These are phyloP conservation scores for Aspergillus panamensis DNA, from an alignment of 495 filamentous ascomycete genomes.

Conservation along the genomic window DNA sequence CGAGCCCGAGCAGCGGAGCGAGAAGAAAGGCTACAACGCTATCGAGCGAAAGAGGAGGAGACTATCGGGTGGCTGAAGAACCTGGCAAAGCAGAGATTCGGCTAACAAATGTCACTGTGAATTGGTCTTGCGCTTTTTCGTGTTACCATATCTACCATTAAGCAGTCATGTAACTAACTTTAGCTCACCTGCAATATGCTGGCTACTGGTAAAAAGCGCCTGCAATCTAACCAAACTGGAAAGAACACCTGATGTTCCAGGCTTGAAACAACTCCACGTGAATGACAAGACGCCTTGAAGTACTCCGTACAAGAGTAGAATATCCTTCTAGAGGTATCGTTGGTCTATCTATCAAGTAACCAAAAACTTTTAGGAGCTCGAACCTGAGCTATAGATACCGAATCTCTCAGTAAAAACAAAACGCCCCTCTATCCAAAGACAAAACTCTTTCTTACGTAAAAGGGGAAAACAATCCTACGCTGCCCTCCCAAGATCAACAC, in stretches of 20 bases:
- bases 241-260: no score
- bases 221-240: no score
- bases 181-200: no score
- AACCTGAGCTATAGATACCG: background rate
- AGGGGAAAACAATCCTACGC: background rate
- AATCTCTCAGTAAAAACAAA: background rate
- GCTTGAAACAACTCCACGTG: no score
- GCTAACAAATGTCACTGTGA: conserved; percentile 19
- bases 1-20: conserved; percentile 39
- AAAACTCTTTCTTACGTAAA: background rate
- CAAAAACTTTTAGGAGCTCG: conserved; percentile 2
- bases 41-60: conserved; percentile 42
- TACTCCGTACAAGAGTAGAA: no score
- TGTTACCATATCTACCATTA: background rate
- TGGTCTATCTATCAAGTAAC: background rate
- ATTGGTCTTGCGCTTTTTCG: background rate
- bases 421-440: background rate
- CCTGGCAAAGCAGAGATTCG: conserved; percentile 45
- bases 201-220: no score
- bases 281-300: no score
- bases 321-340: no score
- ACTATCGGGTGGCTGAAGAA: conserved; percentile 46
- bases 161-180: no score
- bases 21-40: conserved; percentile 43
- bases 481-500: conserved; percentile 59